Evolutionary conservation across 2,329 filamentous ascomycete species (phyloP), one percentile per base, ranked within the genome.

Genomic region (Calycina marina): DNA sequence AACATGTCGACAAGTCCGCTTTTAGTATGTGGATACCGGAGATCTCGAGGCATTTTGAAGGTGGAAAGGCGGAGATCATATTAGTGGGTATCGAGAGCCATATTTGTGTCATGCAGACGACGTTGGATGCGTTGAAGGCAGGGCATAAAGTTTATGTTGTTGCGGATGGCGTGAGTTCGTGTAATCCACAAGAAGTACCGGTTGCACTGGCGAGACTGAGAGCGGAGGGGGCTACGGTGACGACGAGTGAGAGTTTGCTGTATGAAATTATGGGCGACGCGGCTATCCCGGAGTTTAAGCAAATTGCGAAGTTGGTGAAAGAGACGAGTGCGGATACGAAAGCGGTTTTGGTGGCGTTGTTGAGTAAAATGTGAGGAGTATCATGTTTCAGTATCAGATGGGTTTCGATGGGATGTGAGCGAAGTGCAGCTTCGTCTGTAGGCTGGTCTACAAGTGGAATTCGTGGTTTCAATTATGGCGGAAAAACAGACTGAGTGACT

Each of bases 31-130:
- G 73, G 53, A 72, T 79, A 2, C 78, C 83, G 0, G 64, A 76
- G 24, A 61, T 93, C 26, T 59, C 64, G 15, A 34, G 41, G n/a
- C 8, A 8, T 22, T 22, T 22, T n/a, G 8, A 22, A 8, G 2
- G n/a, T 8, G 20, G 20, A n/a, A 2, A 8, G 8, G n/a, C 20
- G 8, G 8, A 8, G 8, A n/a, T 22, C 32, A 77, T 82, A 34
- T 72, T 96, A 40, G 77, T 93, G 11, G 88, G 88, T 22, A 93
- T 96, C 52, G 88, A 96, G 59, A 72, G 73, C 25, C 88, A 96
- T 58, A 90, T 96, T 53, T 96, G 88, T 62, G 75, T 96, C 17
- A 86, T 83, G 39, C 88, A 96, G 65, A 94, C 88, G 25, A 73
- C 82, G 11, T 65, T 94, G 25, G 88, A 94, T 59, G 60, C 93